Base-by-base conservation (phyloP, 2,329 filamentous ascomycete genomes). In the Paraphoma sp. region DNA sequence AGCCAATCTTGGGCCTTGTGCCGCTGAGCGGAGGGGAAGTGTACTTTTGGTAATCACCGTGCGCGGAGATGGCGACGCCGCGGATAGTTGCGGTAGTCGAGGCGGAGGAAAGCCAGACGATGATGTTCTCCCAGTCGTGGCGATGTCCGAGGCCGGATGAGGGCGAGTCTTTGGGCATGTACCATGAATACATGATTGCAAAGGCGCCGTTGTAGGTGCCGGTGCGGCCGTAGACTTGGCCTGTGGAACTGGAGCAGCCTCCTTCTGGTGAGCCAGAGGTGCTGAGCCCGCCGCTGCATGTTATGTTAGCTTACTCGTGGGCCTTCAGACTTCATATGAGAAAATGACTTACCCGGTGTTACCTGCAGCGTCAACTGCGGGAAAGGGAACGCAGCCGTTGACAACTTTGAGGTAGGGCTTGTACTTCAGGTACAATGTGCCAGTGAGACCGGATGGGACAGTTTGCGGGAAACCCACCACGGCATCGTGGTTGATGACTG, bases 381-480 rank as follows among this genome's bases (percentile, higher is more conserved):
- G 86, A 66, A 86, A 89, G 0, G 86, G 85, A 8, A 88, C 86
- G 59, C 86, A 89, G 45, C 86, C 86, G 63, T 84, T 84, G 16
- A 80, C 78, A 5, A 87, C 82, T 10, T 85, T 64, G 6, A 87
- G 77, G 51, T 77, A 80, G 0, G 85, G 86, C 72, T 87, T 81
- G 72, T 85, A 87, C 51, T 82, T 82, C 42, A 83, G 68, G 61
- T 85, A 84, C 23, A 85, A 68, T 2, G 76, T 68, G 12, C 85
- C 85, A 0, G 73, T 68, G 1, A 74, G 74, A 5, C 77, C 78
- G 42, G 72, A 75, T 0, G 85, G 85, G 0, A 87, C 83, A 0
- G 83, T 80, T 67, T 87, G 66, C 0, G 79, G 56, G 58, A 87
- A 86, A 1, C 82, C 83, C 7, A 85, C 83, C 29, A 88, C 76